Evolutionary conservation across 345 rosid species (phyloP).

Genomic region (Bruguiera parviflora): DNA sequence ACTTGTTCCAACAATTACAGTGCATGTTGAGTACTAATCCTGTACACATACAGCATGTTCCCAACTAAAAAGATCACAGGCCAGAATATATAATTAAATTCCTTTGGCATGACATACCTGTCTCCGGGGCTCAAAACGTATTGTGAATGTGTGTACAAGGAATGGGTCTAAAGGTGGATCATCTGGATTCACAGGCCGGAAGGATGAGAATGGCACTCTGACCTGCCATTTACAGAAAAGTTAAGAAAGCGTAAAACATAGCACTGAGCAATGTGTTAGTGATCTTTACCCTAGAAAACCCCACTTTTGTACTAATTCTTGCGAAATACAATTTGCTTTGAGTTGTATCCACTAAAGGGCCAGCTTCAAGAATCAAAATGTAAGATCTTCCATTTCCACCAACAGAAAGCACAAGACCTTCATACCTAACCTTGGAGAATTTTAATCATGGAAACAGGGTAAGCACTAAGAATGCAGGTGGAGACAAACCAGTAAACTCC

Average conservation of each 20-base stretch:
- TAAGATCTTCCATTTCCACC: slow-evolving; percentile 98
- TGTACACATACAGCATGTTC: background rate
- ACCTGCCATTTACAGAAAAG: slow-evolving; percentile 48
- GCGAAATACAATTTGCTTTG: slow-evolving; percentile 87
- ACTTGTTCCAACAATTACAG: background rate
- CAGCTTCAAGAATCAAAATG: slow-evolving; percentile 91
- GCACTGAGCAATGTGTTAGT: slow-evolving; percentile 1
- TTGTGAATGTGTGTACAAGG: slow-evolving; percentile 83
- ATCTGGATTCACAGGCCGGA: slow-evolving; percentile 93
- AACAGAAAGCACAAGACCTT: slow-evolving; percentile 86
- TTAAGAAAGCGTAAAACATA: background rate
- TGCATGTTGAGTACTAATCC: background rate
- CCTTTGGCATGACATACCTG: slow-evolving; percentile 52
- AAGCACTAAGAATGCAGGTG: slow-evolving; percentile 1
- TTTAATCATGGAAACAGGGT: background rate
- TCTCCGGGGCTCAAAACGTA: slow-evolving; percentile 96
- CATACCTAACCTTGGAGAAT: slow-evolving; percentile 51
- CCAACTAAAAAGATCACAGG: background rate
- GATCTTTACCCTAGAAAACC: slow-evolving; percentile 77
- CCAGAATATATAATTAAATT: background rate
- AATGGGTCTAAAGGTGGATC: slow-evolving; percentile 93
- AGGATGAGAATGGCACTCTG: slow-evolving; percentile 87
- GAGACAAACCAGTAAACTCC: background rate
- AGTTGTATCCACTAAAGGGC: slow-evolving; percentile 79
- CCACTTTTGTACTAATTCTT: slow-evolving; percentile 85